Base-by-base conservation (phyloP, 2,329 filamentous ascomycete genomes). In the Alternaria panax region DNA sequence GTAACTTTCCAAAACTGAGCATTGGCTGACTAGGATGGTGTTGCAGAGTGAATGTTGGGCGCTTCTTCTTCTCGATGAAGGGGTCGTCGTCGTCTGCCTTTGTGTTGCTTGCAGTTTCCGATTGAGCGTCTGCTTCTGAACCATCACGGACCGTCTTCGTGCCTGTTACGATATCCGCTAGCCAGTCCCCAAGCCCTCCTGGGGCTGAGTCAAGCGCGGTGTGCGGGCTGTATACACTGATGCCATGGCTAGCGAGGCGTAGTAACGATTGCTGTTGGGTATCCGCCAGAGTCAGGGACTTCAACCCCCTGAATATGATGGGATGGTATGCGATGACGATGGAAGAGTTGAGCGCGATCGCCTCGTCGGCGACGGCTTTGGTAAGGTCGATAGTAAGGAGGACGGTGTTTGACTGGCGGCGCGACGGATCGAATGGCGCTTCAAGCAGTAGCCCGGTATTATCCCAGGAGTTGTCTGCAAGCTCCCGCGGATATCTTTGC, bases 141-240 rank as follows among this genome's bases (percentile, higher is more conserved):
- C 46, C 28, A 11, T 60, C 57, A 9, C 54, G 36, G 22, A 45
- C 59, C 12, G 75, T 75, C 11, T 77, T 78, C 32, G 81, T 83
- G 30, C 87, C 88, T 2, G 89, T 88, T 20, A 97, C 87, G 48
- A 96, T 89, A 73, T 96, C 91, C 60, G 92, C 92, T 9, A 99
- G 88, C 94, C 94, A 99, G 77, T 96, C 92, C 74, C 93, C 96
- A 68, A 99, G 87, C 4, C 95, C 95, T 18, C 89, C 87, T 1
- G 88, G 87, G 0, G 92, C 92, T 38, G 92, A 92, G 78, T 99
- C 95, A 42, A 98, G 88, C 14, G 95, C 94, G 0, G 95, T 99
- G 80, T 99, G 95, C 0, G 95, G 95, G 66, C 90, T 93, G 82
- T 98, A 99, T 57, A 99, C 93, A 65, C 93, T 96, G 71, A 99